phyloP scores from a whole-genome alignment of 176 grass and related monocot species.

The Luzula sylvatica region DNA sequence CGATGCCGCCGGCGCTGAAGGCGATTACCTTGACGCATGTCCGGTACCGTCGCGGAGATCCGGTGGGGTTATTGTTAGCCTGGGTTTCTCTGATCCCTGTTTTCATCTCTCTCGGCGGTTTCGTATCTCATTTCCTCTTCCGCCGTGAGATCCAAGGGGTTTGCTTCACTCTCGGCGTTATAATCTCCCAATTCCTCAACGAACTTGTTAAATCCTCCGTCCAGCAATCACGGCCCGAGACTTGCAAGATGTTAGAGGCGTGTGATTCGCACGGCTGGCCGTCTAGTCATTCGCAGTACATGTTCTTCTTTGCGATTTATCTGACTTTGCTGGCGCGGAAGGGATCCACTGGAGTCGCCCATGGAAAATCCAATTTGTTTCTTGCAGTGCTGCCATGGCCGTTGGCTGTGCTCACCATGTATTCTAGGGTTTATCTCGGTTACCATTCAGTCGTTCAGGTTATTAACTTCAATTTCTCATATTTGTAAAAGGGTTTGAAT shows the following conservation, averaged over 20 bases:
- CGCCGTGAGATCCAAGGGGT: constrained; percentile 86
- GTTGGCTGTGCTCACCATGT: constrained; percentile 78
- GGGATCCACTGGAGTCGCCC: constrained; percentile 3
- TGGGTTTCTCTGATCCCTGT: constrained; percentile 95
- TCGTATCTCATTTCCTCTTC: constrained; percentile 96
- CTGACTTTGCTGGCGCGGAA: constrained; percentile 53
- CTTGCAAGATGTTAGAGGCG: constrained; percentile 63
- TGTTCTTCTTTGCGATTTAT: constrained; percentile 93
- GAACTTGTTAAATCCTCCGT: constrained; percentile 84
- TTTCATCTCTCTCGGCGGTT: constrained; percentile 88
- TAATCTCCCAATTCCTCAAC: constrained; percentile 69
- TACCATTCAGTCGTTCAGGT: constrained; percentile 92
- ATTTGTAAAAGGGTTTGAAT: background rate
- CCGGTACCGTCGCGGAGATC: constrained; percentile 64
- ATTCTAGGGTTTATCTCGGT: constrained; percentile 90
- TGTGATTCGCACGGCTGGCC: constrained; percentile 96
- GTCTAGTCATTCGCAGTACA: constrained; percentile 91
- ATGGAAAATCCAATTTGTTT: constrained; percentile 13
- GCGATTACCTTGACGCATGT: constrained; percentile 89
- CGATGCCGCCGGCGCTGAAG: constrained; percentile 47
- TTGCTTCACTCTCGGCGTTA: constrained; percentile 63
- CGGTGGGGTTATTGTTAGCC: constrained; percentile 61
- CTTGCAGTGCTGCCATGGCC: constrained; percentile 55
- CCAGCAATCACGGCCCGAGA: constrained; percentile 71
- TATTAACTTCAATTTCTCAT: constrained; percentile 7